Evolutionary conservation across 306 rosid species (phyloP).

Genomic region (Begonia fuchsioides): DNA sequence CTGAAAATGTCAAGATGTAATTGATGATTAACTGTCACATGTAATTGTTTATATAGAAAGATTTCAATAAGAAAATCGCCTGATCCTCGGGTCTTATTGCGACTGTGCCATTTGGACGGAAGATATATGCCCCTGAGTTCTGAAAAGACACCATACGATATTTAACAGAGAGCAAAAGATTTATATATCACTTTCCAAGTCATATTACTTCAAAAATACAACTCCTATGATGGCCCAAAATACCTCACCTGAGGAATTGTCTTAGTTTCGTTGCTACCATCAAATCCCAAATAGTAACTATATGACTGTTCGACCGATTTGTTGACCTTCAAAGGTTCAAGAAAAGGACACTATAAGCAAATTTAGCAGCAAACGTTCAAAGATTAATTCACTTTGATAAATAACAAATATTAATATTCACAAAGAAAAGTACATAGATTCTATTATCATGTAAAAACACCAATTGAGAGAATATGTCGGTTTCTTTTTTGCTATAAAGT

Average conservation of each 20-base stretch:
- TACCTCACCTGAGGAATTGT: constrained; percentile 29
- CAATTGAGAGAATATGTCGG: not conserved
- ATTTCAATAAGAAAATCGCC: constrained; percentile 13
- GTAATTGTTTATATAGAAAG: too few relatives aligned
- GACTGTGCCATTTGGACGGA: constrained; percentile 43
- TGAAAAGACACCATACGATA: constrained; percentile 7
- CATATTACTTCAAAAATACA: not conserved
- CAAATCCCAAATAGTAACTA: constrained; percentile 25
- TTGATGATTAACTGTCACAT: not conserved
- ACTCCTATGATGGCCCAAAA: too few relatives aligned
- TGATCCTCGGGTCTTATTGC: constrained; percentile 22
- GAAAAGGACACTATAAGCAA: not conserved
- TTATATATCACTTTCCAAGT: not conserved
- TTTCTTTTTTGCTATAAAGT: not conserved
- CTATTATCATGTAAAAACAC: not conserved
- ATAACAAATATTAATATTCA: too few relatives aligned
- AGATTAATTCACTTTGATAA: too few relatives aligned
- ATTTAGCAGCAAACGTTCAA: too few relatives aligned
- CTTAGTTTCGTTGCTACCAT: constrained; percentile 20
- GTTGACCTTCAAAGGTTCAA: constrained; percentile 22
- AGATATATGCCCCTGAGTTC: constrained; percentile 43
- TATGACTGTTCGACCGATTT: constrained; percentile 30
- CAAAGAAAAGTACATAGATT: too few relatives aligned
- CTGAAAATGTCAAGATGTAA: constrained; percentile 16
- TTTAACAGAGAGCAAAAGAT: not conserved